Base-by-base conservation (phyloP, 2,329 filamentous ascomycete genomes). In the Zymoseptoria pseudotritici region DNA sequence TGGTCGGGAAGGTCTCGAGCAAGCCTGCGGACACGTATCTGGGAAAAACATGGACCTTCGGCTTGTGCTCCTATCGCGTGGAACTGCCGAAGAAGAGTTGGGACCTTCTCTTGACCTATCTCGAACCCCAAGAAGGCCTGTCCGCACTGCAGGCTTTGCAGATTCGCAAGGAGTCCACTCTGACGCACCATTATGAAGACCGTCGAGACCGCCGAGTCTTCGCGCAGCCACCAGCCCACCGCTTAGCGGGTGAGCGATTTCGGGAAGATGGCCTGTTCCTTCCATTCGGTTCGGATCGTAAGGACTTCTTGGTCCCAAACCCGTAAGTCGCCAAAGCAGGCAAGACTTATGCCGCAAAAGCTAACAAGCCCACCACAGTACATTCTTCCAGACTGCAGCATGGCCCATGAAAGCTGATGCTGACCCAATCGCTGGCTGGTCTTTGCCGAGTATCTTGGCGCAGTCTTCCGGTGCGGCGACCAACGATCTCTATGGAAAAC, bases 381-480 rank as follows among this genome's bases (percentile, higher is more conserved):
- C 74, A 0, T 66, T 78, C 10, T 78, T 73, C 58, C 68, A 71
- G 22, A 58, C 55, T 4, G 51, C 26, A 0, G 46, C 57, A 0
- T 79, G 77, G 77, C 72, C 72, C 0, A 73, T 78, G 69, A 65
- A 61, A 4, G 76, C 78, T 54, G 58, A 54, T 50, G 69, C 75
- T 0, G 70, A 76, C 57, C 75, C 77, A 19, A 57, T 74, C 2
- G 50, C 67, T 13, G 75, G 76, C 3, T 80, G 77, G 77, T 4
- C 54, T 1, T 19, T 66, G 2, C 3, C 60, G 1, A 72, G 77
- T 0, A 64, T 75, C 13, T 49, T 63, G 24, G 19, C 64, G 20
- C 17, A 60, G 54, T 13, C 59, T 17, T 22, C 56, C 2, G 56
- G 55, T 0, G 71, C 73, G 4, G 54, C 66, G 2, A 50, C 29